Evolutionary conservation across 164 flowering plant species (phyloP).

Genomic region (Buxus sempervirens): DNA sequence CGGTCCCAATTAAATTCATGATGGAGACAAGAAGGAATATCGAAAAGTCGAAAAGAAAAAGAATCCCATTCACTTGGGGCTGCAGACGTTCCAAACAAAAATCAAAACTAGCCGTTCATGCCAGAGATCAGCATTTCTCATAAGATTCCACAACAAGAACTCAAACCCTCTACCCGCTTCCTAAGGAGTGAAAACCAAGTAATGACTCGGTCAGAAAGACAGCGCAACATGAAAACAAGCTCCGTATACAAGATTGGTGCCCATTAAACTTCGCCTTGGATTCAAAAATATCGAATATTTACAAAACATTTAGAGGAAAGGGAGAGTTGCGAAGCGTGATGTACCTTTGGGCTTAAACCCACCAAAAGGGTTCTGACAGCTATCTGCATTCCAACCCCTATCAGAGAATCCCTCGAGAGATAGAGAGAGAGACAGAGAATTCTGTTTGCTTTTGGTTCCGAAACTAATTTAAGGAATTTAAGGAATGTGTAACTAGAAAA

Average conservation of each 20-base stretch:
- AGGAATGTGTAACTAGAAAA: no score
- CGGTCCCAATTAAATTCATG: neutral
- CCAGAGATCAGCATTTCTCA: neutral
- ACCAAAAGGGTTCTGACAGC: constrained; percentile 14
- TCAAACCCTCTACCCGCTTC: neutral
- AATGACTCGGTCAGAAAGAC: neutral
- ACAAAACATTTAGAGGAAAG: neutral
- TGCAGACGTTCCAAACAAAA: no score
- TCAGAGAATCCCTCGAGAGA: no score
- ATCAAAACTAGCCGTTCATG: neutral
- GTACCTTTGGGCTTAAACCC: constrained; percentile 24
- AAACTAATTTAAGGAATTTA: no score
- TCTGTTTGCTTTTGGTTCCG: no score
- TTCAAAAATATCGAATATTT: no score
- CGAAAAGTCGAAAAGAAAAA: no score
- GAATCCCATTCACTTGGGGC: no score
- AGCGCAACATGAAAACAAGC: neutral
- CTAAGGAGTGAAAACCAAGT: no score
- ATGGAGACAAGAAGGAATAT: neutral
- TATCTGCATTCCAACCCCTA: constrained; percentile 20
- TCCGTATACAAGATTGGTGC: neutral
- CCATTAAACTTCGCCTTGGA: neutral
- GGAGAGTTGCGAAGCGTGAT: neutral
- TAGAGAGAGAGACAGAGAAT: no score
- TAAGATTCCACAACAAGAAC: neutral